Percentiles rank a stretch among this genome's conserved stretches.
phyloP scores from a whole-genome alignment of 148 eudicot species.

The Vaccinium myrtillus region DNA sequence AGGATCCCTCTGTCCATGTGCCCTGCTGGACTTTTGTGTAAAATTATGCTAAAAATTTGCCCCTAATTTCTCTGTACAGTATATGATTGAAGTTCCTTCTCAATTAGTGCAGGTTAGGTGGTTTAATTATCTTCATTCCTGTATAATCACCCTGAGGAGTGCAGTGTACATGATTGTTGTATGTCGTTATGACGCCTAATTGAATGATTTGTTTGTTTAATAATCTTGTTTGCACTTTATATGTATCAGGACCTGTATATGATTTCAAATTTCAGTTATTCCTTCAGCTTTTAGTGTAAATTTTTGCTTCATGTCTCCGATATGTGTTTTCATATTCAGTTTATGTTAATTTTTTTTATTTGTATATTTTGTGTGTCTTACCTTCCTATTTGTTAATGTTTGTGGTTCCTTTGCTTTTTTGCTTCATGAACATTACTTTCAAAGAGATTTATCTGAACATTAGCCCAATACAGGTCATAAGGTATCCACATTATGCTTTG shows the following conservation, averaged over 20 bases:
- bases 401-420: background rate
- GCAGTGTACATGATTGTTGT: background rate
- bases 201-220: background rate
- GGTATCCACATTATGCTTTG: slow-evolving; percentile 84
- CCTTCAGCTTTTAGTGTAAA: background rate
- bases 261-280: background rate
- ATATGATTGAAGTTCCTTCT: background rate
- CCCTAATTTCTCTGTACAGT: background rate
- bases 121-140: background rate
- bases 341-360: background rate
- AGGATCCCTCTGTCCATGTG: slow-evolving; percentile 4
- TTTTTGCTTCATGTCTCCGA: background rate
- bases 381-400: background rate
- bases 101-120: background rate
- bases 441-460: slow-evolving; percentile 18
- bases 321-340: background rate
- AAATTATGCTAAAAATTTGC: background rate
- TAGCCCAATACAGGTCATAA: slow-evolving; percentile 49
- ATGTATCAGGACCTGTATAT: background rate
- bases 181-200: background rate
- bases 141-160: background rate
- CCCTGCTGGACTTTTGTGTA: background rate
- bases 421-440: background rate
- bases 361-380: background rate
- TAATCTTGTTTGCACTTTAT: background rate